Evolutionary conservation across 345 rosid species (phyloP), one percentile per base, ranked within the genome.

Genomic region (Syzygium aromaticum): DNA sequence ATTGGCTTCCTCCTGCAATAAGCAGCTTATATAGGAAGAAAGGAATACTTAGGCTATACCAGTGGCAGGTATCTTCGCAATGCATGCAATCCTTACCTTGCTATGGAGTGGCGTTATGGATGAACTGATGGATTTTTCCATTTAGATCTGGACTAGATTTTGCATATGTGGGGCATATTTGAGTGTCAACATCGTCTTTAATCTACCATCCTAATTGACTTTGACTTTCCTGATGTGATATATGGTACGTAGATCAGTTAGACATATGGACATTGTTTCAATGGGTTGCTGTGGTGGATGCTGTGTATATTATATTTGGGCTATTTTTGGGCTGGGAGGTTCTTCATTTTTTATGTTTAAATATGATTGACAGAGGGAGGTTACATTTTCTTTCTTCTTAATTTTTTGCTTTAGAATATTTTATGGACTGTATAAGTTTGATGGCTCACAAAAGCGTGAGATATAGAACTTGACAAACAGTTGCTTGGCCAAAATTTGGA

Each of bases 1-100:
- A 89, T 84, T 97, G 98, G 99, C 99, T 97, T 93, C 98, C 98
- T 88, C 85, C 90, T 85, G 96, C 95, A 88, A 92, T 96, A 89
- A 95, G 98, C 93, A 89, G 87, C 89, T 89, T 92, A 86, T 97
- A 96, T 92, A 93, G 90, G 88, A 96, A 90, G 91, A 97, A 86
- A 93, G 99, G 99, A 90, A 95, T 97, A 86, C 93, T 93, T 80
- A 93, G 95, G 92, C 91, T 97, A 52, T 95, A 97, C 91, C 93
- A 95, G 77, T 97, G 99, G 99, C 99, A 97, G 99, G 99, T 97
- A 93, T 54, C 30, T 86, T 84, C 0, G 14, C 49, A 73, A 73
- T 4, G 12, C 49, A 73, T 73, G 14, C 46, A 23, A 73, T 73
- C 82, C 82, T 73, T 40, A 73, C 25, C 82, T 73, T 73, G 49